Evolutionary conservation across 805 yeast genomes (phyloP), one percentile per base, ranked within the genome.

Genomic region (Saccharomycodes ludwigii): DNA sequence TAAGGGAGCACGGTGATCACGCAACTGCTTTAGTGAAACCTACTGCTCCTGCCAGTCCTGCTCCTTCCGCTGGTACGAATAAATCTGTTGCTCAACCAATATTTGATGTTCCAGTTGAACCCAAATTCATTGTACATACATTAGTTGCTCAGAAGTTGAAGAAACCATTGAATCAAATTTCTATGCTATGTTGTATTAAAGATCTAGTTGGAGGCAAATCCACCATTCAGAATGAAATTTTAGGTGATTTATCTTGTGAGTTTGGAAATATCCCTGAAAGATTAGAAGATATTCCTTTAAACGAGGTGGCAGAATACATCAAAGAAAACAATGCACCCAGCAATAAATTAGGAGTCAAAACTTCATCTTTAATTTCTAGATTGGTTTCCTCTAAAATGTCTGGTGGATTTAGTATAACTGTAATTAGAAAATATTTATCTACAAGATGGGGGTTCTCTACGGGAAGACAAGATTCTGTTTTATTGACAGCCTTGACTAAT

Each of bases 171-270:
- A 94, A 78, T 39, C 76, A 81, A 44, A 63, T 88, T 33, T 82
- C 97, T 32, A 66, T 83, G 71, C 61, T 83, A 36, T n/a, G n/a
- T n/a, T n/a, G n/a, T 31, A 83, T 88, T 56, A 91, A 88, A 61
- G 97, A 91, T 53, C 70, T 88, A 50, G 97, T 91, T 40, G 94
- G 94, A 50, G 98, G 98, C 64, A 88, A 88, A 59, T 91, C 97
- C 17, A 88, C 98, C 18, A 38, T 44, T 14, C 51, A 46, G 30
- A 40, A 40, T 24, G 43, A 40, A 30, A 35, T 40, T 11, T 34
- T 33, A 19, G 37, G 38, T 8, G 43, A 40, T 23, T 17, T 40
- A n/a, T 22, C 27, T 10, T 38, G 27, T 21, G 41, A 40, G 30
- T 33, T 40, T 21, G 38, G 27, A n/a, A n/a, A n/a, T n/a, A 8